phyloP scores from a whole-genome alignment of 2,329 filamentous ascomycete species.

The Beauveria sp. region DNA sequence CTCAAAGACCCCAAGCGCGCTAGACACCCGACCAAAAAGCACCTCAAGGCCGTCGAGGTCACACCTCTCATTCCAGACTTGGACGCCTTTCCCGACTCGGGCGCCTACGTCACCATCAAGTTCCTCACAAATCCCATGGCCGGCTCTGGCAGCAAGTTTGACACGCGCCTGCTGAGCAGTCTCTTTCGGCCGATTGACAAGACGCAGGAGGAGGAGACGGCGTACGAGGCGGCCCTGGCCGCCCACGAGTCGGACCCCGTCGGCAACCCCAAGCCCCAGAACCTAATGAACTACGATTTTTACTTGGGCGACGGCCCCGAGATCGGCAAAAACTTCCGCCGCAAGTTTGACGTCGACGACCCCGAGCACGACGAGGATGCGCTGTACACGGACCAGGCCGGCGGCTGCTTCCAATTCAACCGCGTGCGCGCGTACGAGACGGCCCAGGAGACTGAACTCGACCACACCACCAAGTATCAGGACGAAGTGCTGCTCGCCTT shows the following conservation, averaged over 20 bases:
- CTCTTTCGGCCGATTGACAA: slow-evolving; percentile 54
- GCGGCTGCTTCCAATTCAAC: slow-evolving; percentile 51
- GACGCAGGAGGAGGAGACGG: slow-evolving; percentile 45
- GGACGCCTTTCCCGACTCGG: slow-evolving; percentile 61
- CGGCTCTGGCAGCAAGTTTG: slow-evolving; percentile 40
- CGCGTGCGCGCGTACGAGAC: slow-evolving; percentile 59
- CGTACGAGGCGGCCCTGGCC: slow-evolving; percentile 42
- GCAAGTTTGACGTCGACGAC: slow-evolving; percentile 52
- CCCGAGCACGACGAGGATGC: slow-evolving; percentile 44
- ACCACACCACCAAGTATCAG: slow-evolving; percentile 52
- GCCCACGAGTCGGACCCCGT: slow-evolving; percentile 49
- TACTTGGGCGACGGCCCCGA: slow-evolving; percentile 47
- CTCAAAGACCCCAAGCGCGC: slow-evolving; percentile 46
- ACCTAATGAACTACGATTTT: slow-evolving; percentile 59
- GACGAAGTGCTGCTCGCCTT: slow-evolving; percentile 55
- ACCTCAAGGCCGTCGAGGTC: slow-evolving; percentile 51
- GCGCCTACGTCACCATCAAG: slow-evolving; percentile 62
- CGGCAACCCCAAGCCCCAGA: slow-evolving; percentile 47
- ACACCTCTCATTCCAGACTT: slow-evolving; percentile 58
- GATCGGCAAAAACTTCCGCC: slow-evolving; percentile 47
- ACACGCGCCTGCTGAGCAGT: slow-evolving; percentile 52
- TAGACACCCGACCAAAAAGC: slow-evolving; percentile 50
- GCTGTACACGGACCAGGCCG: slow-evolving; percentile 46
- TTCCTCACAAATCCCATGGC: slow-evolving; percentile 58
- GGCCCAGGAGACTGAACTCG: slow-evolving; percentile 46